phyloP scores from a whole-genome alignment of 768 basidiomycete species.

The Kwoniella heveanensis region DNA sequence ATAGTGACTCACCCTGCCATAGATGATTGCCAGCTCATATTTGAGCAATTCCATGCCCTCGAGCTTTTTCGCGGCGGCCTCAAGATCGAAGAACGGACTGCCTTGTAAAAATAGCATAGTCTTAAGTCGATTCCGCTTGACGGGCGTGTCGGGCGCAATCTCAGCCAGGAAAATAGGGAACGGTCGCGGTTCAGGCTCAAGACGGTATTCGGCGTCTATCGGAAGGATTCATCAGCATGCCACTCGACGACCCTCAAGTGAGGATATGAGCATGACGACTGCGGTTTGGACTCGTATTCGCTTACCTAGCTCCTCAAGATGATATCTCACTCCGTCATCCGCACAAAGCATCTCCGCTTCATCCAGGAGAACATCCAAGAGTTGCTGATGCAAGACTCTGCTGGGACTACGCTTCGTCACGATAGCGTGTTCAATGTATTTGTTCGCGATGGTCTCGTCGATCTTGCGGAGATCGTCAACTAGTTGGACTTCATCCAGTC shows the following conservation, averaged over 20 bases:
- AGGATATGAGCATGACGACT: not conserved
- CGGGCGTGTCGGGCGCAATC: slow-evolving; percentile 76
- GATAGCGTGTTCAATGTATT: slow-evolving; percentile 79
- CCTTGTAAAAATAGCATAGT: slow-evolving; percentile 77
- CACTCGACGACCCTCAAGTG: no score
- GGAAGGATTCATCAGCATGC: not conserved
- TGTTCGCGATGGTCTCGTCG: slow-evolving; percentile 65
- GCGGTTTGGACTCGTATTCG: not conserved
- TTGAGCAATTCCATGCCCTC: slow-evolving; percentile 63
- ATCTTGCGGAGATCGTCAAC: slow-evolving; percentile 65
- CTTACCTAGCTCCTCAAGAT: slow-evolving; percentile 54
- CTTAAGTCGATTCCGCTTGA: slow-evolving; percentile 74
- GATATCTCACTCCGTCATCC: slow-evolving; percentile 62
- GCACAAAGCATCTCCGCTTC: slow-evolving; percentile 31
- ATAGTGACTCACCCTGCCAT: slow-evolving; percentile 68
- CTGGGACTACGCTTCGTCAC: slow-evolving; percentile 69
- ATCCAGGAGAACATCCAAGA: slow-evolving; percentile 65
- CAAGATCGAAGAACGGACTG: slow-evolving; percentile 69
- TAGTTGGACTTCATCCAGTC: slow-evolving; percentile 65
- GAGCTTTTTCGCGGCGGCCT: slow-evolving; percentile 60
- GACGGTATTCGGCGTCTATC: slow-evolving; percentile 46
- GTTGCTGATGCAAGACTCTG: slow-evolving; percentile 66
- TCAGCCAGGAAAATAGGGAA: slow-evolving; percentile 69
- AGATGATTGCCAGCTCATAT: slow-evolving; percentile 75
- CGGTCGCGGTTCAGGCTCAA: slow-evolving; percentile 35